A percentile compares a stretch with the other conserved stretches of the same genome.
phyloP scores from a whole-genome alignment of 345 rosid species.

The Raphanus raphanistrum region DNA sequence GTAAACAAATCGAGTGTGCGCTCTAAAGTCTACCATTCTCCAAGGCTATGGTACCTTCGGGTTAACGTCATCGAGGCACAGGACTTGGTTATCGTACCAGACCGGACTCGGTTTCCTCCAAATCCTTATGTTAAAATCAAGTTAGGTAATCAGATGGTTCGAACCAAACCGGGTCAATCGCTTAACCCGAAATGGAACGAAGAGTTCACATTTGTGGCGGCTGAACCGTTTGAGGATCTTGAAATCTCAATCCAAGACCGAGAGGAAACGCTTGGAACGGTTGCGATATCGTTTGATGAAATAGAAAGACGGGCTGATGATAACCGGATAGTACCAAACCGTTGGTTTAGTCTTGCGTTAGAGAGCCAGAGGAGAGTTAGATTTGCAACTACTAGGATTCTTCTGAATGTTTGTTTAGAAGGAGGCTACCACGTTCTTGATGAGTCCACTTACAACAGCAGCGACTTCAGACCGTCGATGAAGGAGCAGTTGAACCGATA shows the following conservation, averaged over 20 bases:
- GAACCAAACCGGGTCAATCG: neutral
- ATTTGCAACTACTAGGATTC: neutral
- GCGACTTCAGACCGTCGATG: neutral
- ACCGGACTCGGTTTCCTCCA: neutral
- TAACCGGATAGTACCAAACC: neutral
- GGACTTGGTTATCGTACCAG: neutral
- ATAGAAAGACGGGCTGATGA: neutral
- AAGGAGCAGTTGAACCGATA: neutral
- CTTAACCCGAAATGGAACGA: neutral
- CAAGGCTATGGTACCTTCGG: neutral
- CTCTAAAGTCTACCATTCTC: neutral
- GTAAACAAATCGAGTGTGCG: neutral
- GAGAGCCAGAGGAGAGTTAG: neutral
- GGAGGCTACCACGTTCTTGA: neutral
- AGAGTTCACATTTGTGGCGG: neutral
- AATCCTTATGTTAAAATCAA: neutral
- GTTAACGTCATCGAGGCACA: neutral
- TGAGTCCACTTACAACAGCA: neutral
- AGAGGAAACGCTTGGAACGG: neutral
- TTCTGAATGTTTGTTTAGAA: neutral
- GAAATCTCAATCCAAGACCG: neutral
- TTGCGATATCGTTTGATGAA: neutral
- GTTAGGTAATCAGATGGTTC: neutral
- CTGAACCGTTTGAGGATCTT: neutral
- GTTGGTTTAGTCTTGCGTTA: neutral